phyloP scores from a whole-genome alignment of 257 asterid species.

The Linaria vulgaris region DNA sequence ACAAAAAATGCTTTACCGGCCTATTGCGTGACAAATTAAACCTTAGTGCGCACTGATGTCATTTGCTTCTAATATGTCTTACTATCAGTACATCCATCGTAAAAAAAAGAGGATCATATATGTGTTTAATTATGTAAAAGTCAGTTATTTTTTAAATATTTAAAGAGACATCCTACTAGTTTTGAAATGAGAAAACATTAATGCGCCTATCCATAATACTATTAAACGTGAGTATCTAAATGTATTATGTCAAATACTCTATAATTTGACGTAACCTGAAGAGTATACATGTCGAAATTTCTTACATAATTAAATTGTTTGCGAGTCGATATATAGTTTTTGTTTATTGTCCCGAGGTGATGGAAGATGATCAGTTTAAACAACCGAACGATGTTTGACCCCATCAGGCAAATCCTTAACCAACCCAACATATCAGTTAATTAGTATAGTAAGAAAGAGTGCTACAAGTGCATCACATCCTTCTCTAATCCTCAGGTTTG shows the following conservation, averaged over 20 bases:
- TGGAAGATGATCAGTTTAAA: slow-evolving; percentile 21
- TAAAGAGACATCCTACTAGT: too few relatives aligned
- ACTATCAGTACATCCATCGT: too few relatives aligned
- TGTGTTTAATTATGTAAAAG: too few relatives aligned
- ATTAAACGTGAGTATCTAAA: too few relatives aligned
- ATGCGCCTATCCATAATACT: too few relatives aligned
- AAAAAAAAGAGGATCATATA: too few relatives aligned
- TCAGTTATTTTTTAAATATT: too few relatives aligned
- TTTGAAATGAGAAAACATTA: too few relatives aligned
- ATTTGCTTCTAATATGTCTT: not conserved
- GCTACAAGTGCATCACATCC: not conserved
- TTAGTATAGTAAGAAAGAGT: not conserved
- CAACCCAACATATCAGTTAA: slow-evolving; percentile 20
- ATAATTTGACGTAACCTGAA: too few relatives aligned
- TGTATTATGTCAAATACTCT: too few relatives aligned
- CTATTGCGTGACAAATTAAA: not conserved
- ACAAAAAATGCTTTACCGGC: not conserved
- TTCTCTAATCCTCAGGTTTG: slow-evolving; percentile 27
- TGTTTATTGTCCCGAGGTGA: not conserved
- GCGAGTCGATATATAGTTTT: not conserved
- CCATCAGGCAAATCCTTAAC: slow-evolving; percentile 20
- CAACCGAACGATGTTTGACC: slow-evolving; percentile 24
- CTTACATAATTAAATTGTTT: not conserved
- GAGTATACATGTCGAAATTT: too few relatives aligned
- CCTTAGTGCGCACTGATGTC: slow-evolving; percentile 18